Evolutionary conservation across 345 rosid genomes (phyloP), one percentile per base, ranked within the genome.

Genomic region (Salix brachista): DNA sequence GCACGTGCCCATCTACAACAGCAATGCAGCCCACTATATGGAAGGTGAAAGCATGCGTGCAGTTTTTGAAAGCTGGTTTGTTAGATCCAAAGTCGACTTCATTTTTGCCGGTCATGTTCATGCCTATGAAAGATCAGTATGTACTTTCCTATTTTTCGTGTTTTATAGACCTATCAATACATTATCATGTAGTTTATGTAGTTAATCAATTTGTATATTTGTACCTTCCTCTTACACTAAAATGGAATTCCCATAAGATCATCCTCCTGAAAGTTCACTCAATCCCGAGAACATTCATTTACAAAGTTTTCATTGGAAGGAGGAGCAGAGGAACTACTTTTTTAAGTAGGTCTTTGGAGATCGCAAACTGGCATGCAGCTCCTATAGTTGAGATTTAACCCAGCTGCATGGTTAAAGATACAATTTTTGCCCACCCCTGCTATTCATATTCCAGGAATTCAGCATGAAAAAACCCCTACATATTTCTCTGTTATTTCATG

Each of bases 51-150:
- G 89, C 54, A 87, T 89, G 90, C 83, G 87, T 65, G 78, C 83
- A 30, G 89, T 79, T 26, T 89, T 80, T 11, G 90, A 89, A 86
- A 72, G 42, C 9, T 86, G 86, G 92, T 81, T 89, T 74, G 85
- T 87, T 25, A 44, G 37, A 75, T 71, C 79, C 73, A 82, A 77
- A 77, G 89, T 89, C 6, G 92, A 89, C 72, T 34, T 89, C 52
- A 77, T 89, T 62, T 83, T 89, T 68, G 83, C 92, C 13, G 90
- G 92, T 25, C 92, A 89, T 37, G 89, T 87, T 74, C 92, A 89
- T 79, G 92, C 90, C 34, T 89, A 87, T 54, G 90, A 89, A 85
- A 83, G 92, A 86, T 77, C 89, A 0, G 90, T 89, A 86, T 50
- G 80, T 23, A 14, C 8, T 12, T 67, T 56, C 26, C 71, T 62